These are phyloP conservation scores for Colletotrichum noveboracense DNA, from an alignment of 2,329 filamentous ascomycete species.

Conservation along the genomic window DNA sequence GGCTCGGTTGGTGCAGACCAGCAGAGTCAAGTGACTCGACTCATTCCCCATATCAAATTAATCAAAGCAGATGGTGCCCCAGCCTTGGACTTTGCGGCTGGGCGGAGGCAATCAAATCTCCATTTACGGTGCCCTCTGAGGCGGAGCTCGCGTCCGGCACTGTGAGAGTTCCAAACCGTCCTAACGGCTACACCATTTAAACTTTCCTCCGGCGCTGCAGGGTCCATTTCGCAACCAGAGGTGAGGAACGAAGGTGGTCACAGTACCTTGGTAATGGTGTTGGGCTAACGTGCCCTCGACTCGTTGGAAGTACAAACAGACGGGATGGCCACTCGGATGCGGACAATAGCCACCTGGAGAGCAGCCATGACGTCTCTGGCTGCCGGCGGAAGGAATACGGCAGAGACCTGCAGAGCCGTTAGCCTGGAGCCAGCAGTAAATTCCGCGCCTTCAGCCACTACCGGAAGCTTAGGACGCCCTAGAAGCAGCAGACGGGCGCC, in stretches of 20 bases:
- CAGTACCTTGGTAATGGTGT: neutral
- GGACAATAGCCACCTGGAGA: neutral
- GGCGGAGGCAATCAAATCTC: neutral
- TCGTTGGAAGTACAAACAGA: neutral
- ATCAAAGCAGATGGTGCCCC: neutral
- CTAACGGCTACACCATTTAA: slow-evolving; percentile 9
- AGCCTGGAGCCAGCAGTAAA: neutral
- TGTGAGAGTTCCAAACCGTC: neutral
- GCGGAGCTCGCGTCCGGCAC: slow-evolving; percentile 3
- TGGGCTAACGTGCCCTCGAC: neutral
- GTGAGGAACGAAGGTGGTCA: neutral
- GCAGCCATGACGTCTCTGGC: neutral
- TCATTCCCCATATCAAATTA: neutral
- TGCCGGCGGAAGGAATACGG: neutral
- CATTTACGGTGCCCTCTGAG: neutral
- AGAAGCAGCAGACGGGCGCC: neutral
- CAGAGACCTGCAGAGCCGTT: neutral
- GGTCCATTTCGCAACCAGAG: slow-evolving; percentile 6
- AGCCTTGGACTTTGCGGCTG: neutral
- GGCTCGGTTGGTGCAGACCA: neutral
- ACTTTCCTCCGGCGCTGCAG: slow-evolving; percentile 16
- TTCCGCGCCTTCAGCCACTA: neutral
- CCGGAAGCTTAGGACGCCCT: neutral
- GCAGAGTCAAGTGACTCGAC: slow-evolving; percentile 9
- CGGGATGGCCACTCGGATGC: neutral